Evolutionary conservation across 345 rosid genomes (phyloP).

Genomic region (Linum lewisii): DNA sequence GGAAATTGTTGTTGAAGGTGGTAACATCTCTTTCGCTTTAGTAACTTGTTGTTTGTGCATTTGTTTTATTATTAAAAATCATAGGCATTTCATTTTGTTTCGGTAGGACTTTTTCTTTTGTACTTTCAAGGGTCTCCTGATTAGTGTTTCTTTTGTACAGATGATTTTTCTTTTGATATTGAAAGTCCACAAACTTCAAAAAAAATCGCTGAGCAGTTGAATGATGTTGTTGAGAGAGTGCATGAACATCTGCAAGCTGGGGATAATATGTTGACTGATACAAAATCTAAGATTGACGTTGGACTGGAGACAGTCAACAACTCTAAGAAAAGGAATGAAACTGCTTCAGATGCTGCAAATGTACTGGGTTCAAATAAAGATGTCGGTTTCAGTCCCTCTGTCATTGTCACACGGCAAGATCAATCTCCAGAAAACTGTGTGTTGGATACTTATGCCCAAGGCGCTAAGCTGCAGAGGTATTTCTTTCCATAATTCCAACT

Average conservation of each 20-base stretch:
- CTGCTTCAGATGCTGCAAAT: conserved; percentile 21
- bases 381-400: conserved; percentile 15
- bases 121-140: neutral
- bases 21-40: neutral
- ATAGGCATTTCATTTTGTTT: conserved; percentile 3
- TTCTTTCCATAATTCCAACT: neutral
- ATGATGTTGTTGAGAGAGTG: conserved; percentile 24
- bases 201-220: conserved; percentile 13
- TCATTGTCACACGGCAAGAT: conserved; percentile 17
- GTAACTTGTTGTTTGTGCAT: neutral
- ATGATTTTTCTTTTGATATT: conserved; percentile 7
- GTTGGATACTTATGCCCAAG: conserved; percentile 23
- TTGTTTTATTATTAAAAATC: neutral
- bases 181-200: neutral
- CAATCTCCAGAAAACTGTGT: conserved; percentile 14
- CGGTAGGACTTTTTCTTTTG: neutral
- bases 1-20: conserved; percentile 19
- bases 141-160: conserved; percentile 5
- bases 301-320: conserved; percentile 23
- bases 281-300: conserved; percentile 15
- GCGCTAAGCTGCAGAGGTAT: conserved; percentile 50
- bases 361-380: conserved; percentile 20
- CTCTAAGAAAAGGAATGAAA: conserved; percentile 29
- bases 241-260: conserved; percentile 19
- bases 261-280: conserved; percentile 9